Base-by-base conservation (phyloP, 345 rosid genomes). In the Gossypium arboreum region DNA sequence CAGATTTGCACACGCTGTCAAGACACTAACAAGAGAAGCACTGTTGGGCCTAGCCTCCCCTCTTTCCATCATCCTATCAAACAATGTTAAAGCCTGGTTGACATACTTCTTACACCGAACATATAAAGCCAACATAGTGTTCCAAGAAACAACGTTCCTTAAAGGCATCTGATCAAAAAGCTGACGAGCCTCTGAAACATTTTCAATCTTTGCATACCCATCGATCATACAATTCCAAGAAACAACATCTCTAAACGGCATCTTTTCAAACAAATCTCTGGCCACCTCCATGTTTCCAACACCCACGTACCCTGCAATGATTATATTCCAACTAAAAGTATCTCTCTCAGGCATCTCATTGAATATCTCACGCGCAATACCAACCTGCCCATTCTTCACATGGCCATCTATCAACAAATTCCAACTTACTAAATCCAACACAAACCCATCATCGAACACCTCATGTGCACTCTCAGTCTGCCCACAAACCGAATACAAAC, bases 201-300 rank as follows among this genome's bases (percentile, higher is more conserved):
- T 74, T 20, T 84, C 87, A n/a, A 51, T 60, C 66, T 77, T 83
- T 7, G 85, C 76, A 73, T 83, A 87, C 43, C 91, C 94, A 12
- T 83, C 84, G 41, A 91, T 84, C 88, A 91, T 85, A 62, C 79
- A 79, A 74, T 87, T 91, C 92, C 94, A 91, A 13, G 97, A 82
- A 57, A 84, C 82, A 70, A 79, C 78, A 60, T 86, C 89, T 4
- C 81, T 89, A 48, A 48, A 74, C 18, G 83, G 92, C 85, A 85
- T 85, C 66, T 58, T 70, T 64, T 74, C 75, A 64, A 89, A 89
- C 60, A 91, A 72, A 48, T 18, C 75, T n/a, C 82, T 63, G 2
- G 91, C 90, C 2, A 59, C 67, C 34, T 77, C 87, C 86, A 90
- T 77, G 41, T 84, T 74, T 20, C 65, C 74, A 22, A 76, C 39